A percentile compares a stretch with the other conserved stretches of the same genome.
Conservation (phyloP, 768 basidiomycete species). For the Pleurotus eryngii region DNA sequence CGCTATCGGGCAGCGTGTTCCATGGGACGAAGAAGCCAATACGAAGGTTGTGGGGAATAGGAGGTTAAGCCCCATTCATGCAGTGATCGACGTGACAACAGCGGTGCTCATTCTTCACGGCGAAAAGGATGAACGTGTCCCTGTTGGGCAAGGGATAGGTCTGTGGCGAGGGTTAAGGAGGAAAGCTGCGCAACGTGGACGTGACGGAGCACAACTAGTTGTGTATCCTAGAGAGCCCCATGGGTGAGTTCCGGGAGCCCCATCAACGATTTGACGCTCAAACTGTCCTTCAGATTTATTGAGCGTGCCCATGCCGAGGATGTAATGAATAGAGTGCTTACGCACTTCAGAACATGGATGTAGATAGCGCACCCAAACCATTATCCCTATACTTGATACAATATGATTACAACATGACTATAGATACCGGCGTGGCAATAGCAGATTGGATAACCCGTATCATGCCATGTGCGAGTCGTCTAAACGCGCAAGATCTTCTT, state of each 20-base stretch:
- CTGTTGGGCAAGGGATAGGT: slow-evolving; percentile 32
- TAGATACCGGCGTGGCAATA: neutral
- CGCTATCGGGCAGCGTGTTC: slow-evolving; percentile 26
- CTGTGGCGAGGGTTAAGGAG: slow-evolving; percentile 30
- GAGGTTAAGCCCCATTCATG: slow-evolving; percentile 28
- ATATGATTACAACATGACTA: slow-evolving; percentile 2
- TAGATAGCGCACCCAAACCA: slow-evolving; percentile 10
- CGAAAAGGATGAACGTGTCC: slow-evolving; percentile 50
- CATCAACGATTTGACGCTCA: neutral
- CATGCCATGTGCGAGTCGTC: slow-evolving; percentile 24
- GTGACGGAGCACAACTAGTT: slow-evolving; percentile 26
- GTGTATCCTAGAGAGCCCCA: slow-evolving; percentile 33
- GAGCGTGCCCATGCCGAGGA: slow-evolving; percentile 30
- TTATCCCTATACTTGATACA: neutral
- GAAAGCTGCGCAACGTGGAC: slow-evolving; percentile 24
- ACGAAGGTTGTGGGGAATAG: slow-evolving; percentile 11
- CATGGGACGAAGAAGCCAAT: slow-evolving; percentile 24
- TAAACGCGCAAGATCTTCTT: slow-evolving; percentile 50
- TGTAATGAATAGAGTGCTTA: slow-evolving; percentile 24
- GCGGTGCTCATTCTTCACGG: slow-evolving; percentile 51
- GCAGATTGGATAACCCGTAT: neutral
- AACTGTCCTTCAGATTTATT: slow-evolving; percentile 21
- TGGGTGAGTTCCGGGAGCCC: slow-evolving; percentile 20
- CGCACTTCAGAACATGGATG: slow-evolving; percentile 24
- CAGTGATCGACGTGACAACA: slow-evolving; percentile 35